Evolutionary conservation across 129 eudicot species (phyloP).

Genomic region (Tanacetum coccineum): DNA sequence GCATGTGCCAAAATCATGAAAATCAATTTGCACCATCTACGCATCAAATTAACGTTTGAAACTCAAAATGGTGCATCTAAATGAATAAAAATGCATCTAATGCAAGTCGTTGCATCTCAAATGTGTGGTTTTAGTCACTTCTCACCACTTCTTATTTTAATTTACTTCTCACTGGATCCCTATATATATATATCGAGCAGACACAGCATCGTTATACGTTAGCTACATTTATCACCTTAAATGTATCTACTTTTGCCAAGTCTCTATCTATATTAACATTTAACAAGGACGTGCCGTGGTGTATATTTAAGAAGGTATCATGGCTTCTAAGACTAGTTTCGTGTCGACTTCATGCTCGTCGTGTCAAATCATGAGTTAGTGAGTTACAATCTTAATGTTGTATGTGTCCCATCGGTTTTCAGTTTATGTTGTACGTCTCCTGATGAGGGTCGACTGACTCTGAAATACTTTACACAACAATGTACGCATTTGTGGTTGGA

Average conservation of each 20-base stretch:
- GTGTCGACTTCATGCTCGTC: not conserved
- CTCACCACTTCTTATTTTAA: too few relatives aligned
- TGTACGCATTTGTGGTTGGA: not conserved
- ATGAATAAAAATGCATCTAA: too few relatives aligned
- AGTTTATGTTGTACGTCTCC: not conserved
- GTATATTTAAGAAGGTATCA: not conserved
- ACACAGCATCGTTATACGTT: not conserved
- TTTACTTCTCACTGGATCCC: too few relatives aligned
- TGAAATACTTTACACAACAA: not conserved
- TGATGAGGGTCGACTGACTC: not conserved
- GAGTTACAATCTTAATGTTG: not conserved
- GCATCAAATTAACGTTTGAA: too few relatives aligned
- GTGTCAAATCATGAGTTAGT: not conserved
- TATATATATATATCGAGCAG: not conserved
- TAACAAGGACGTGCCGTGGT: not conserved
- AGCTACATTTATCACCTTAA: constrained; percentile 1
- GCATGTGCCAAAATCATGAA: too few relatives aligned
- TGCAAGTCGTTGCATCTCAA: too few relatives aligned
- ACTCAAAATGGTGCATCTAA: too few relatives aligned
- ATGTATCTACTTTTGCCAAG: not conserved
- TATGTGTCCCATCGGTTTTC: not conserved
- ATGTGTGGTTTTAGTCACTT: too few relatives aligned
- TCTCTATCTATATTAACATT: not conserved
- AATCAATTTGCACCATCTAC: too few relatives aligned
- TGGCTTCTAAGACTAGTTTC: not conserved